A percentile compares a stretch with the other conserved stretches of the same genome.
phyloP scores from a whole-genome alignment of 306 rosid species.

The Fagus sylvatica region DNA sequence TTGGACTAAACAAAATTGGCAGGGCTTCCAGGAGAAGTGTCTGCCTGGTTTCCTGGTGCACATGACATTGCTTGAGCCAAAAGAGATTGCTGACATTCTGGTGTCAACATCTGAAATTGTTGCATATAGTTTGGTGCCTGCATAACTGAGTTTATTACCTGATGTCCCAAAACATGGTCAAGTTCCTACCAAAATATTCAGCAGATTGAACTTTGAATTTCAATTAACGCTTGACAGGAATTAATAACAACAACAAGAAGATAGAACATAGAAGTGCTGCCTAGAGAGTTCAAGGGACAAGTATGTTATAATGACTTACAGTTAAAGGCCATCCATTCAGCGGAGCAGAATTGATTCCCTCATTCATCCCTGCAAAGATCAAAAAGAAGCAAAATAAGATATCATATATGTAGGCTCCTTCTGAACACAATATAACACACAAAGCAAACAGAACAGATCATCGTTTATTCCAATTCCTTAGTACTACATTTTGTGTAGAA shows the following conservation, averaged over 20 bases:
- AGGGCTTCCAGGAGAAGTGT: constrained; percentile 23
- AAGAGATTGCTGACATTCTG: constrained; percentile 35
- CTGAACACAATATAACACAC: background rate
- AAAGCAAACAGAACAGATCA: background rate
- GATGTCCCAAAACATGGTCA: constrained; percentile 24
- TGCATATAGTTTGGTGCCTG: constrained; percentile 33
- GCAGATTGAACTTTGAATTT: constrained; percentile 17
- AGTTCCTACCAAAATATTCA: constrained; percentile 19
- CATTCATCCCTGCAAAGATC: constrained; percentile 36
- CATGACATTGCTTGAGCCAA: constrained; percentile 25
- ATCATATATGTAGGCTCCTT: background rate
- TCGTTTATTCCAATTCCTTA: background rate
- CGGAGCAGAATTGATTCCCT: constrained; percentile 26
- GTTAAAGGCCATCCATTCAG: constrained; percentile 34
- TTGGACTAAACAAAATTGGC: constrained; percentile 7
- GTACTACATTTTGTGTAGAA: background rate
- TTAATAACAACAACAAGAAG: background rate
- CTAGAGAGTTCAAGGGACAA: constrained; percentile 15
- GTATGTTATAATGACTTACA: constrained; percentile 35
- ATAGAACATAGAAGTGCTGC: constrained; percentile 3
- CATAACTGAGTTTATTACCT: constrained; percentile 32
- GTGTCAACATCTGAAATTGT: constrained; percentile 19
- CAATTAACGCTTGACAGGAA: constrained; percentile 9
- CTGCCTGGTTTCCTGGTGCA: constrained; percentile 23
- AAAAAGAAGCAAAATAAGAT: background rate